Evolutionary conservation across 768 basidiomycete species (phyloP).

Genomic region (Cytidiella melzeri): DNA sequence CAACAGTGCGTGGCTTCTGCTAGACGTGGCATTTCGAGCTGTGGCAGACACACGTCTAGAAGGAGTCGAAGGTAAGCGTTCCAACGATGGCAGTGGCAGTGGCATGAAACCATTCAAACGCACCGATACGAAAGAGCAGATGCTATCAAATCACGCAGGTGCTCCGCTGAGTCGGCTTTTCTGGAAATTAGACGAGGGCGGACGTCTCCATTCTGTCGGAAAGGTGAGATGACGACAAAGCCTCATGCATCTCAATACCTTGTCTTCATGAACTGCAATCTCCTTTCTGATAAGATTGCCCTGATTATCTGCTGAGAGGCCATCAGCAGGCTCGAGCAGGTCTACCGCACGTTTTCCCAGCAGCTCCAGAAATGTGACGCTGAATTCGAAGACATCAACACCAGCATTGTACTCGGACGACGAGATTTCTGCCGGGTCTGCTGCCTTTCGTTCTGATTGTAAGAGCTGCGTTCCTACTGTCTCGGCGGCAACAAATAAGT

Average conservation of each 20-base stretch:
- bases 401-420: background rate
- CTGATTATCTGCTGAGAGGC: conserved; percentile 18
- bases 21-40: conserved; percentile 26
- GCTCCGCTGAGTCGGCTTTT: conserved; percentile 22
- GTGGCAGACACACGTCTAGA: conserved; percentile 29
- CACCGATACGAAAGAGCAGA: conserved; percentile 16
- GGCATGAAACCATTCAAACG: conserved; percentile 2
- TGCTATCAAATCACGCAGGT: conserved; percentile 28
- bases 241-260: conserved; percentile 17
- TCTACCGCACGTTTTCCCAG: conserved; percentile 28
- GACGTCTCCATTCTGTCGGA: conserved; percentile 18
- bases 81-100: too few species aligned
- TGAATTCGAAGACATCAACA: conserved; percentile 25
- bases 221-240: too few species aligned
- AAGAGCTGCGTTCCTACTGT: conserved; percentile 18
- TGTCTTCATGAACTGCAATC: conserved; percentile 28
- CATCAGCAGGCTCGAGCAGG: conserved; percentile 21
- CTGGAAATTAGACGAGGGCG: conserved; percentile 24
- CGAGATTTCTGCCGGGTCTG: conserved; percentile 2
- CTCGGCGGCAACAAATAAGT: conserved; percentile 25
- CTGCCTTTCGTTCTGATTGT: conserved; percentile 10
- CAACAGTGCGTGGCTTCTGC: conserved; percentile 30
- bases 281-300: conserved; percentile 25
- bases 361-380: conserved; percentile 30
- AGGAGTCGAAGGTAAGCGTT: background rate